phyloP scores from a whole-genome alignment of 2,329 filamentous ascomycete species.

The Fusarium tanahbumbuense region DNA sequence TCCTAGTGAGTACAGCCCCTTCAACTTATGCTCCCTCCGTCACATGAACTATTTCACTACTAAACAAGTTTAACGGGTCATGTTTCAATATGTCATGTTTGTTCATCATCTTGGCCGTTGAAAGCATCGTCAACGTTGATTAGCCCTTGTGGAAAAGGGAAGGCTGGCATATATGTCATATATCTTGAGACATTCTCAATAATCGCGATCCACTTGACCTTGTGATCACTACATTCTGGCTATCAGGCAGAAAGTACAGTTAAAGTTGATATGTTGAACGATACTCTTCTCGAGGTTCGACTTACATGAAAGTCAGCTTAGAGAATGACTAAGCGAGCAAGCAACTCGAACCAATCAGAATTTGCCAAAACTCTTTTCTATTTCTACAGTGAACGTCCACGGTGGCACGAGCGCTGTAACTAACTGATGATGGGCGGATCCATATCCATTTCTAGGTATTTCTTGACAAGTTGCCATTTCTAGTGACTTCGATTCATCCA shows the following conservation, averaged over 20 bases:
- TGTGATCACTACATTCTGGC: neutral
- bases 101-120: slow-evolving; percentile 6
- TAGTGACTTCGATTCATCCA: slow-evolving; percentile 44
- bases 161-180: slow-evolving; percentile 9
- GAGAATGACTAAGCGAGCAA: slow-evolving; percentile 33
- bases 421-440: neutral
- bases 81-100: slow-evolving; percentile 21
- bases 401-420: slow-evolving; percentile 10
- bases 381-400: slow-evolving; percentile 12
- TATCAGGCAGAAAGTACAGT: neutral
- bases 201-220: neutral
- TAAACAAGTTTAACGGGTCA: neutral
- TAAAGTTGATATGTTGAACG: neutral
- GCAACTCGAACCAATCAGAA: slow-evolving; percentile 33
- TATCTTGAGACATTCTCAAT: slow-evolving; percentile 33
- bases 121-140: slow-evolving; percentile 17
- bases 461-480: slow-evolving; percentile 47
- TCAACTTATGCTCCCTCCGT: slow-evolving; percentile 27
- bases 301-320: slow-evolving; percentile 19
- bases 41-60: slow-evolving; percentile 10
- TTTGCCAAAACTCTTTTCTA: slow-evolving; percentile 34
- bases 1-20: slow-evolving; percentile 34
- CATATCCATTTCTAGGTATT: neutral
- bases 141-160: slow-evolving; percentile 13
- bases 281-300: slow-evolving; percentile 1